Percentiles rank a stretch among this genome's conserved stretches.
These are phyloP conservation scores for Leonotis leonurus DNA, from an alignment of 257 asterid genomes.

Conservation along the genomic window DNA sequence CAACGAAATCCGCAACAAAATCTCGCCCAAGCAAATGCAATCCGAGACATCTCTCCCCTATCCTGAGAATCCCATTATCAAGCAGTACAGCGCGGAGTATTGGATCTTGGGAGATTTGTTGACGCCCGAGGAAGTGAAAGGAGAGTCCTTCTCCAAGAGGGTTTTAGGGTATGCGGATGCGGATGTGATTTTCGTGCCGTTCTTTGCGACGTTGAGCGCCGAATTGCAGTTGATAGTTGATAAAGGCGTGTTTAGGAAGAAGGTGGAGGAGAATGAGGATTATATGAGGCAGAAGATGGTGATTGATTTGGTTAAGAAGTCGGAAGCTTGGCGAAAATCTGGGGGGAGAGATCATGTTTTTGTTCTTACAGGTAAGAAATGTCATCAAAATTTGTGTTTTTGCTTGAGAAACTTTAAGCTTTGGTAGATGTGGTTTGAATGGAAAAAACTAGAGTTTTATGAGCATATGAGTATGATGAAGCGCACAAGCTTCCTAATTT, in stretches of 20 bases:
- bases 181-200: slow-evolving; percentile 88
- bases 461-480: background rate
- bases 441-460: background rate
- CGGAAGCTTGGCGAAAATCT: slow-evolving; percentile 78
- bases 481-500: background rate
- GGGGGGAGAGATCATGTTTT: slow-evolving; percentile 94
- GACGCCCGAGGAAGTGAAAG: slow-evolving; percentile 38
- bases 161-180: slow-evolving; percentile 50
- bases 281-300: slow-evolving; percentile 69
- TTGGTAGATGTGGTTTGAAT: background rate
- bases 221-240: slow-evolving; percentile 70
- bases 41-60: slow-evolving; percentile 40
- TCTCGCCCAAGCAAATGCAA: slow-evolving; percentile 25
- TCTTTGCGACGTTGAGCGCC: slow-evolving; percentile 86
- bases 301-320: slow-evolving; percentile 57
- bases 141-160: slow-evolving; percentile 62
- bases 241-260: slow-evolving; percentile 81
- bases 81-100: slow-evolving; percentile 94
- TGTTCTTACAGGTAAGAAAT: slow-evolving; percentile 70
- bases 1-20: slow-evolving; percentile 54
- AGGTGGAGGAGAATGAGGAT: slow-evolving; percentile 72
- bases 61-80: slow-evolving; percentile 78
- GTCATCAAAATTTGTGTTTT: background rate
- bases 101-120: slow-evolving; percentile 88
- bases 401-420: background rate